These are phyloP conservation scores for Geotrichum histeridarum DNA, from an alignment of 1,139 yeast genomes.

Conservation along the genomic window DNA sequence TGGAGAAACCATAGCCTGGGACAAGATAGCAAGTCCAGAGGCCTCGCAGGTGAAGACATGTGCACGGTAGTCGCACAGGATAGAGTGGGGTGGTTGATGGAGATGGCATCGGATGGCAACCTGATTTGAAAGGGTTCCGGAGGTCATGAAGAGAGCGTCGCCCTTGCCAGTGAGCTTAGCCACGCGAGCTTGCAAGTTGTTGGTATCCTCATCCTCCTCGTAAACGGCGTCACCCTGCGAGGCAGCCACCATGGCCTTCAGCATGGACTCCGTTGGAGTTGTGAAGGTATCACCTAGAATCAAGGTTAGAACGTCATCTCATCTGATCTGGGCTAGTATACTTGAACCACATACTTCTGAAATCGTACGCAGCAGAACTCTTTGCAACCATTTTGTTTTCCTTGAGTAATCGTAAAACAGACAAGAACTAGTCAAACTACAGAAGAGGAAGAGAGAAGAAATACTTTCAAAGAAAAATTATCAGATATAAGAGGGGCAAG, in stretches of 20 bases:
- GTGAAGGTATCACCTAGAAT: slow-evolving; percentile 75
- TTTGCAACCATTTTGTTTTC: not conserved
- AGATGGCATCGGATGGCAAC: slow-evolving; percentile 75
- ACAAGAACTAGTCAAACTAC: not conserved
- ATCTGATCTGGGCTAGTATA: not conserved
- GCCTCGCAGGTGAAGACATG: slow-evolving; percentile 85
- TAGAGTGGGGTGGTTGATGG: slow-evolving; percentile 78
- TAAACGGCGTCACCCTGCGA: slow-evolving; percentile 86
- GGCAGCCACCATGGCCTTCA: slow-evolving; percentile 54
- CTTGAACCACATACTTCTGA: slow-evolving; percentile 24
- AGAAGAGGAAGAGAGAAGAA: not conserved
- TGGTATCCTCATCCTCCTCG: slow-evolving; percentile 71
- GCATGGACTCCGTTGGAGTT: slow-evolving; percentile 77
- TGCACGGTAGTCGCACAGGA: slow-evolving; percentile 78
- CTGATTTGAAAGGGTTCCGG: slow-evolving; percentile 91
- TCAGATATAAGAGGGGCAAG: too few species aligned
- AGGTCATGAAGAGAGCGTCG: slow-evolving; percentile 76
- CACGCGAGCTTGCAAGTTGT: slow-evolving; percentile 58
- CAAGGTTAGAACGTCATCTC: too few species aligned
- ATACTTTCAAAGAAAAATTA: not conserved
- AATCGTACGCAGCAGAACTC: slow-evolving; percentile 27
- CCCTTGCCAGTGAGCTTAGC: slow-evolving; percentile 73
- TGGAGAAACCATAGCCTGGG: slow-evolving; percentile 90
- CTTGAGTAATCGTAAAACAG: too few species aligned
- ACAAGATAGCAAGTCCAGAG: slow-evolving; percentile 81